Evolutionary conservation across 2,329 filamentous ascomycete species (phyloP).

Genomic region (Aspergillus intermedius): DNA sequence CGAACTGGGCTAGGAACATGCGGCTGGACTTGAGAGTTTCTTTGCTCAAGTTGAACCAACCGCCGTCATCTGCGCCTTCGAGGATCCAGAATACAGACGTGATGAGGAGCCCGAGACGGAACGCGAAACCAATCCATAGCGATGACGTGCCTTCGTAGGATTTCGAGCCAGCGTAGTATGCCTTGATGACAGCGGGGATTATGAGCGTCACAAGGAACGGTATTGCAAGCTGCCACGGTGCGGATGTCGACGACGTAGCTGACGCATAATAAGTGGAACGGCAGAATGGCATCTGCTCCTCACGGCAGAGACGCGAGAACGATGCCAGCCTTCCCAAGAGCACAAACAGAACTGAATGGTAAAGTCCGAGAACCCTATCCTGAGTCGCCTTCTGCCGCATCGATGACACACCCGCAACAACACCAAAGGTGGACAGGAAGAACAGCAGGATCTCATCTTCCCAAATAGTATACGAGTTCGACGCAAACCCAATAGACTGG

Average conservation of each 20-base stretch:
- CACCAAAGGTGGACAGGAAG: constrained; percentile 81
- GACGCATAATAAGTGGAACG: constrained; percentile 93
- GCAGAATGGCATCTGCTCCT: constrained; percentile 98
- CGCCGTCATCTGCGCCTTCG: constrained; percentile 75
- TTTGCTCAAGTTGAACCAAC: constrained; percentile 64
- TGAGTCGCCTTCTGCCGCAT: constrained; percentile 61
- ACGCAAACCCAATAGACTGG: constrained; percentile 88
- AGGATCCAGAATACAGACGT: constrained; percentile 80
- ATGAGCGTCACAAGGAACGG: constrained; percentile 66
- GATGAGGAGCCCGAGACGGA: constrained; percentile 69
- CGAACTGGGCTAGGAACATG: constrained; percentile 70
- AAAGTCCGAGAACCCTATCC: constrained; percentile 69
- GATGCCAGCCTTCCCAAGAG: constrained; percentile 73
- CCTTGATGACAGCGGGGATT: constrained; percentile 72
- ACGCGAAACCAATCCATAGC: constrained; percentile 73
- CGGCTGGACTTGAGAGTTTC: constrained; percentile 65
- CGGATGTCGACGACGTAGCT: constrained; percentile 82
- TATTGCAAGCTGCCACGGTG: constrained; percentile 78
- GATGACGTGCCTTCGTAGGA: constrained; percentile 84
- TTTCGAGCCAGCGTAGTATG: constrained; percentile 72
- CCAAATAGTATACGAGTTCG: constrained; percentile 98
- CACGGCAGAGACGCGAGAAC: constrained; percentile 84
- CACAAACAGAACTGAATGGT: constrained; percentile 79
- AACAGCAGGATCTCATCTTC: constrained; percentile 92
- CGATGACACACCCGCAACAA: constrained; percentile 67